phyloP scores from a whole-genome alignment of 1,139 yeast genomes.

The Blastobotrys ciferrii region DNA sequence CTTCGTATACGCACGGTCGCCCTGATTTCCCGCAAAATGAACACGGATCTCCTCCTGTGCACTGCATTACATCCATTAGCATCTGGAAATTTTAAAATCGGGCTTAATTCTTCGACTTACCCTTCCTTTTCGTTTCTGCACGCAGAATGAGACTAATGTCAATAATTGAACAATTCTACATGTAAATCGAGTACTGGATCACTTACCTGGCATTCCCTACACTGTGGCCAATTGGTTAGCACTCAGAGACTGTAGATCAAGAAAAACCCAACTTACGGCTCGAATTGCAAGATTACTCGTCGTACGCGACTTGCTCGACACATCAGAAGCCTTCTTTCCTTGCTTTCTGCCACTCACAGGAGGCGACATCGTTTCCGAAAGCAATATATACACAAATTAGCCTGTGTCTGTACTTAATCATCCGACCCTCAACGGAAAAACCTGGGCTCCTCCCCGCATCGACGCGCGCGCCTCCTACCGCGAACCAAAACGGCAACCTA shows the following conservation, averaged over 20 bases:
- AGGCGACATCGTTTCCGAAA: background rate
- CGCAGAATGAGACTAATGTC: background rate
- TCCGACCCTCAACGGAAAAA: no score
- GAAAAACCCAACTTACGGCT: background rate
- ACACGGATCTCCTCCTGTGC: conserved; percentile 13
- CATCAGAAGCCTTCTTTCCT: background rate
- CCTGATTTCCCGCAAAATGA: conserved; percentile 7
- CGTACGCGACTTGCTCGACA: no score
- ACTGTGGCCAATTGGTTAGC: background rate
- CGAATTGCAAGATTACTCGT: background rate
- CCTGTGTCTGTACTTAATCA: no score
- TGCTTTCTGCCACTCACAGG: background rate
- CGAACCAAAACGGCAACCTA: no score
- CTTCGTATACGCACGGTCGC: conserved; percentile 11
- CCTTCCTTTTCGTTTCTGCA: conserved; percentile 14
- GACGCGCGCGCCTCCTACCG: no score
- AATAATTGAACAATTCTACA: no score
- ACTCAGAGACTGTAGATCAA: background rate
- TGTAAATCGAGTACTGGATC: background rate
- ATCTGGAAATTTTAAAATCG: no score
- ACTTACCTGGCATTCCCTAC: conserved; percentile 12
- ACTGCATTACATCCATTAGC: no score
- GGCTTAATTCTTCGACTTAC: no score
- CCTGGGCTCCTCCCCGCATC: no score
- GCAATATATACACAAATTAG: no score